Base-by-base conservation (phyloP, 768 basidiomycete genomes). In the Hydnomerulius pinastri region DNA sequence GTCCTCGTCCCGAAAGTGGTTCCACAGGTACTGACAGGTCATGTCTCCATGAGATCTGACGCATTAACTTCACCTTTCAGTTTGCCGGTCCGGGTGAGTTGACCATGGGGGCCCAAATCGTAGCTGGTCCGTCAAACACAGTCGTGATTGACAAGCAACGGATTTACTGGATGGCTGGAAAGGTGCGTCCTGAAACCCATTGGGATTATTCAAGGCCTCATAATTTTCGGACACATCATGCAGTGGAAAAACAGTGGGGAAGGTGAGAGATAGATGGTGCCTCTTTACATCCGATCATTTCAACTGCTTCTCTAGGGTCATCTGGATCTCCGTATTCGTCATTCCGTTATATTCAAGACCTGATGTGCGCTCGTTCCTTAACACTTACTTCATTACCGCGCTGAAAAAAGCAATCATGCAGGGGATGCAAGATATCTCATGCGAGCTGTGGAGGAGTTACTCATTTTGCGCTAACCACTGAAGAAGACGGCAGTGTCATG, bases 221-320 rank as follows among this genome's bases (percentile, higher is more conserved):
- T 37, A 39, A 15, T 29, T 36, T 47, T 18, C 23, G 46, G 24
- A 46, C 51, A 51, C 23, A 58, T 71, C 36, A 60, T 62, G 33
- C 66, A 93, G 83, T 98, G 91, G 90, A 98, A 98, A 70, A 90
- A 86, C 56, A 93, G 92, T 6, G 95, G 95, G 10, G 95, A 97
- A 69, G 95, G 93, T 82, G 59, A 45, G 71, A 58, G 18, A 27
- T 7, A 13, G 29, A 25, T 23, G 27, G 12, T 29, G 37, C 15
- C 9, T 37, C 30, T 12, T 33, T 29, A 33, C 12, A 4, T 25
- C 33, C 44, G 28, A 42, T 44, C 29, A 46, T 46, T 57, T 44
- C n/a, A 53, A n/a, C n/a, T 46, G 36, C 9, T n/a, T 40, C 33
- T 29, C n/a, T 36, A 88, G 90, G 92, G 21, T 94, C 93, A n/a